Conservation (phyloP, 129 eudicot genomes). For the Apium graveolens region DNA sequence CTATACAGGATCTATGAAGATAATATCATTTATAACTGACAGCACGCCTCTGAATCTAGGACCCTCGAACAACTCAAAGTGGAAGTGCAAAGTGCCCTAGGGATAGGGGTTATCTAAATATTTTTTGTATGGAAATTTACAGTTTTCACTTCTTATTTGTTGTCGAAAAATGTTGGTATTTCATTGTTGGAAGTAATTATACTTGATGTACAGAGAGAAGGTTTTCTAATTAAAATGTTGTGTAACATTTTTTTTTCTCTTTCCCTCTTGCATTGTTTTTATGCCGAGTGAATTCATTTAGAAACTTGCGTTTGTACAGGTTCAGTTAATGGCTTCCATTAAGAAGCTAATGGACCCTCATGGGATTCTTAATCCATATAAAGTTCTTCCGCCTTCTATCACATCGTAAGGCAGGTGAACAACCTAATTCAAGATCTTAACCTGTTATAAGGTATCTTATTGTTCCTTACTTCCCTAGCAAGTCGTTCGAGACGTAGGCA, state of each 20-base stretch:
- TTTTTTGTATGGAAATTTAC: background rate
- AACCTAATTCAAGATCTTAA: background rate
- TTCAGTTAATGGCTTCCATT: constrained; percentile 78
- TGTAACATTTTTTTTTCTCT: background rate
- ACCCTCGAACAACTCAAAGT: background rate
- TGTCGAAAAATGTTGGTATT: background rate
- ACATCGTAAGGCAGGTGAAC: constrained; percentile 31
- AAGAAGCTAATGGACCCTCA: constrained; percentile 90
- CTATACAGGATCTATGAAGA: background rate
- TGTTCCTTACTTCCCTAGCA: background rate
- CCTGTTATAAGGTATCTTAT: background rate
- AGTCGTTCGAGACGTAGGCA: background rate
- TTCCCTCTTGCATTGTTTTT: background rate
- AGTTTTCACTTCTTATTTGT: background rate
- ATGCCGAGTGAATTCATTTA: background rate
- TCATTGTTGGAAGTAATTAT: background rate
- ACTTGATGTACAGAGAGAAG: background rate
- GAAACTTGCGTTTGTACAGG: constrained; percentile 30
- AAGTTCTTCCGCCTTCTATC: constrained; percentile 71
- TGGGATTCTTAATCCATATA: constrained; percentile 86
- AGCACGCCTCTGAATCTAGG: background rate
- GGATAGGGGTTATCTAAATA: background rate
- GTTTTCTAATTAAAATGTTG: background rate
- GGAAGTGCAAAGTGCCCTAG: too few species aligned
- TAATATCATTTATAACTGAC: background rate